A percentile compares a stretch with the other conserved stretches of the same genome.
Conservation (phyloP, 2,329 filamentous ascomycete genomes). For the Fusarium luffae region DNA sequence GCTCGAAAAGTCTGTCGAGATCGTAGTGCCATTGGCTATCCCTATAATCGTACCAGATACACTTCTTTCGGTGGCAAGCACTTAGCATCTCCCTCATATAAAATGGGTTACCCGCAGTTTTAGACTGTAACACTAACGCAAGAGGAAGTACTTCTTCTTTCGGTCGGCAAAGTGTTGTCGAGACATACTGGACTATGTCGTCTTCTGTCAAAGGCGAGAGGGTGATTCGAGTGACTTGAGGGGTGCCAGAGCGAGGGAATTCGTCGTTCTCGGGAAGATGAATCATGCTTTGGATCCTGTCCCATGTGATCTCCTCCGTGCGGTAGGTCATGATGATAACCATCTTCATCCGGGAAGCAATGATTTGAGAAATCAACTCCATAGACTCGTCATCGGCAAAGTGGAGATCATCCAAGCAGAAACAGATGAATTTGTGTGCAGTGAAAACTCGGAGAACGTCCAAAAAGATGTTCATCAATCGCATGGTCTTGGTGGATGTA, state of each 20-base stretch:
- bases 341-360: slow-evolving; percentile 81
- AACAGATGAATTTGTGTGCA: slow-evolving; percentile 85
- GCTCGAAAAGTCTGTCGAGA: slow-evolving; percentile 84
- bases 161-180: slow-evolving; percentile 79
- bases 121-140: slow-evolving; percentile 87
- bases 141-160: slow-evolving; percentile 80
- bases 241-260: slow-evolving; percentile 57
- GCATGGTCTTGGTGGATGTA: slow-evolving; percentile 71
- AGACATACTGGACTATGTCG: slow-evolving; percentile 85
- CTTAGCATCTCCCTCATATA: slow-evolving; percentile 92
- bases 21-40: slow-evolving; percentile 86
- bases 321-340: slow-evolving; percentile 82
- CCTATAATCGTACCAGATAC: slow-evolving; percentile 91
- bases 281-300: slow-evolving; percentile 65
- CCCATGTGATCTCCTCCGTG: slow-evolving; percentile 71
- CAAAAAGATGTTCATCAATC: slow-evolving; percentile 87
- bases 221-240: slow-evolving; percentile 75
- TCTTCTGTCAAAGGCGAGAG: slow-evolving; percentile 79
- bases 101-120: slow-evolving; percentile 88
- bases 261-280: slow-evolving; percentile 66
- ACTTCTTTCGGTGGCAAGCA: slow-evolving; percentile 85
- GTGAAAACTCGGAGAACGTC: slow-evolving; percentile 87
- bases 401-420: slow-evolving; percentile 89
- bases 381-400: slow-evolving; percentile 90
- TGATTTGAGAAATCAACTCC: slow-evolving; percentile 84